phyloP scores from a whole-genome alignment of 2,329 filamentous ascomycete species.

The Hymenotorrendiella dingleyae region DNA sequence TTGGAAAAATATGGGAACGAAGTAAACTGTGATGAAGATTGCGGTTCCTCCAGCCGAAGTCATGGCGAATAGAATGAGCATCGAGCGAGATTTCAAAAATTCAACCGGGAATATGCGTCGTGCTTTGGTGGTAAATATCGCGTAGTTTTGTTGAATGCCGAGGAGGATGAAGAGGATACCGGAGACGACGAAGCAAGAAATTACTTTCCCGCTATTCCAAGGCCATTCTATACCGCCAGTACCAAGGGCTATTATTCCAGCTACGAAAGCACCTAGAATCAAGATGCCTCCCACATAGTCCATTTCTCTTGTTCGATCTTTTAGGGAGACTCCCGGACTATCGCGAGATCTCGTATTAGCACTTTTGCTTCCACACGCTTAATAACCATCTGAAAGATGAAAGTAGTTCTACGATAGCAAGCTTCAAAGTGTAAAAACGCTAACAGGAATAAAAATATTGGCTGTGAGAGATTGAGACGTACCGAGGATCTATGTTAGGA shows the following conservation, averaged over 20 bases:
- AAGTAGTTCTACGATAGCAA: too few relatives aligned
- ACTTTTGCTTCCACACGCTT: too few relatives aligned
- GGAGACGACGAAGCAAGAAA: conserved; percentile 38
- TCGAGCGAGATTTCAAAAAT: conserved; percentile 33
- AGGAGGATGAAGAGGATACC: conserved; percentile 30
- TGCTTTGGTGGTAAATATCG: conserved; percentile 22
- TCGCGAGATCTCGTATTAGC: too few relatives aligned
- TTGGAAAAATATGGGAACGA: conserved; percentile 45
- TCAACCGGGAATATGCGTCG: conserved; percentile 28
- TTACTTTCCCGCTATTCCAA: conserved; percentile 27
- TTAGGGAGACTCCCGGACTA: conserved; percentile 20
- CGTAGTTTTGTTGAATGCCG: conserved; percentile 23
- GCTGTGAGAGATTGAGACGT: too few relatives aligned
- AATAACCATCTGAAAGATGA: too few relatives aligned
- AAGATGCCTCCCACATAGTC: conserved; percentile 26
- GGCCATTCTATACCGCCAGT: conserved; percentile 30
- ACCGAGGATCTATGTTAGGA: conserved; percentile 33
- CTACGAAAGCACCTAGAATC: conserved; percentile 30
- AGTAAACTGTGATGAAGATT: conserved; percentile 25
- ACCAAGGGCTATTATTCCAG: conserved; percentile 31
- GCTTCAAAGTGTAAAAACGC: too few relatives aligned
- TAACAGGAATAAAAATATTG: too few relatives aligned
- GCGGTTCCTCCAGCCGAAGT: conserved; percentile 25
- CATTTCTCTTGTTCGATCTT: conserved; percentile 21
- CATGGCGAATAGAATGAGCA: conserved; percentile 34